Evolutionary conservation across 371 early-diverging fungal species (phyloP), one percentile per base, ranked within the genome.

Genomic region (Rhizomucor miehei): DNA sequence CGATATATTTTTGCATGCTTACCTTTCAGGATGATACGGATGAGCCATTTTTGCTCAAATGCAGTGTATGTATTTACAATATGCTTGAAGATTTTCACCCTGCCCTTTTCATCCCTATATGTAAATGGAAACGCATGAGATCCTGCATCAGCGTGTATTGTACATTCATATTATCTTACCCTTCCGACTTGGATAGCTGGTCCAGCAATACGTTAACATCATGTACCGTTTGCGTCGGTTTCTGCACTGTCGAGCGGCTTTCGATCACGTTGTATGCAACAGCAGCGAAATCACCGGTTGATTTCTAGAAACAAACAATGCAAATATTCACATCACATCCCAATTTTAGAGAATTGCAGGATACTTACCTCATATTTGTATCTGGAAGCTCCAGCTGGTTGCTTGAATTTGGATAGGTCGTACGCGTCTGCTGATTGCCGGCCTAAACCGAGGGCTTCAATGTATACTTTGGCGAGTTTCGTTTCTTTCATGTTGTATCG

Each of bases 21-120:
- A 85, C 86, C 82, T 75, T 87, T 87, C 16, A 87, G 58, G 29
- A 91, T 86, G 43, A 90, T 85, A 2, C 90, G 75, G 11, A 84
- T 78, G 2, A 90, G 62, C 92, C 92, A 91, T 43, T 80, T 80
- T 60, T 89, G 86, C 56, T 91, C 89, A 25, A 73, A 56, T 0
- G 89, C 63, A 4, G 88, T 81, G 53, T 80, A 87, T 35, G 75
- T 49, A 17, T 70, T 68, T 17, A 85, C 70, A 17, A 89, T 71
- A 23, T 58, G 62, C 36, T 70, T 66, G 37, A 91, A 76, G 12
- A 85, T 56, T 0, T 66, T 63, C 1, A 64, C 45, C 25, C 78
- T 66, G 35, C 57, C 59, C 9, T 66, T 58, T 24, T 66, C 64
- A 40, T 58, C 54, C 20, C 54, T 35, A 34, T n/a, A 37, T 13